Percentiles rank a stretch among this genome's conserved stretches.
Evolutionary conservation across 805 yeast genomes (phyloP).

Genomic region (Spencermartinsiella europaea): DNA sequence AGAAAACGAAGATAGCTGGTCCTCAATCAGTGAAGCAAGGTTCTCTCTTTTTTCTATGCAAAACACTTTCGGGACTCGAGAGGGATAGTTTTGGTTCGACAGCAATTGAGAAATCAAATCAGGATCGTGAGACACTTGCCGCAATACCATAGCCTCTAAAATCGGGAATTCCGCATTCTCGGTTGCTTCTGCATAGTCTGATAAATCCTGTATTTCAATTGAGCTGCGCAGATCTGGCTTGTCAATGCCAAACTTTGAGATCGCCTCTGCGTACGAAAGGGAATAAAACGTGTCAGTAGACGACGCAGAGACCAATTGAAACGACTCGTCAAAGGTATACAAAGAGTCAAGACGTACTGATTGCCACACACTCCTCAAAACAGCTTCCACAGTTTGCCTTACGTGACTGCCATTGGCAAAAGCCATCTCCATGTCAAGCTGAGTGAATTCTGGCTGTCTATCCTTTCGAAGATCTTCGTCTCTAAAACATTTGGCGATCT

Average conservation of each 20-base stretch:
- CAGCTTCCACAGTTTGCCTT: conserved; percentile 52
- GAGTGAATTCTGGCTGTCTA: conserved; percentile 97
- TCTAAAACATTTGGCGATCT: conserved; percentile 88
- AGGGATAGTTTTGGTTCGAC: conserved; percentile 8
- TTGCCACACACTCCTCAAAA: conserved; percentile 54
- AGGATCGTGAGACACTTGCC: conserved; percentile 6
- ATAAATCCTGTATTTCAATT: conserved; percentile 47
- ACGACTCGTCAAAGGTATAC: conserved; percentile 25
- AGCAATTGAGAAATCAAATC: conserved; percentile 2
- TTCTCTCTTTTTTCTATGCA: not conserved
- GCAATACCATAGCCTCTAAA: conserved; percentile 65
- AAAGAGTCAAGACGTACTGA: conserved; percentile 36
- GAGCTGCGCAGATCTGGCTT: conserved; percentile 78
- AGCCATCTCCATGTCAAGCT: conserved; percentile 91
- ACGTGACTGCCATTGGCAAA: conserved; percentile 70
- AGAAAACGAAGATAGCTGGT: not conserved
- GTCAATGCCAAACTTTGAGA: conserved; percentile 78
- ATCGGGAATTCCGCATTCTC: conserved; percentile 52
- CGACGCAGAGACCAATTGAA: not conserved
- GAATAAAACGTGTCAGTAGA: conserved; percentile 9
- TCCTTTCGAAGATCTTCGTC: conserved; percentile 94
- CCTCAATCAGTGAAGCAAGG: not conserved
- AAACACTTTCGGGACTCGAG: conserved; percentile 13
- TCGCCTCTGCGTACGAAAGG: conserved; percentile 62
- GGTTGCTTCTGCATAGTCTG: conserved; percentile 35